Conservation (phyloP, 371 early-diverging fungal genomes). For the Saksenaea vasiformis region DNA sequence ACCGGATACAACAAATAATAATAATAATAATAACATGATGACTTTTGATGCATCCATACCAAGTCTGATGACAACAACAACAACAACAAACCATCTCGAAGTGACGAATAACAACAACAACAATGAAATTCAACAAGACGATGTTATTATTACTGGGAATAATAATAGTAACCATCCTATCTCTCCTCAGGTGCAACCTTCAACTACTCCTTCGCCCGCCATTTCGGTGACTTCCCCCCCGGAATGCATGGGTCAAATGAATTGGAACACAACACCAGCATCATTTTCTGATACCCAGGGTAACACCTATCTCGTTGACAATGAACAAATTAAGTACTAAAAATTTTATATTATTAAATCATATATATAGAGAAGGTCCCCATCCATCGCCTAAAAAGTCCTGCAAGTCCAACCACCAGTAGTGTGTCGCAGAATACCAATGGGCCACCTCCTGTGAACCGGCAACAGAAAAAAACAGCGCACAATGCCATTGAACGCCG, state of each 20-base stretch:
- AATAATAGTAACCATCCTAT: background rate
- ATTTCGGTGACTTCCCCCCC: background rate
- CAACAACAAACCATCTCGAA: background rate
- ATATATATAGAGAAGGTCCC: constrained; percentile 35
- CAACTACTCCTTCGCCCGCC: background rate
- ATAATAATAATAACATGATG: background rate
- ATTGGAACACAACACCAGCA: background rate
- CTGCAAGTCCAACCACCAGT: background rate
- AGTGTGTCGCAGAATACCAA: background rate
- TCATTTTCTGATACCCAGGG: background rate
- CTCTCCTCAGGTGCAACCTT: background rate
- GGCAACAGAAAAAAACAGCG: constrained; percentile 77
- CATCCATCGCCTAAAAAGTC: constrained; percentile 37
- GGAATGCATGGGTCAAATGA: background rate
- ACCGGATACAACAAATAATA: background rate
- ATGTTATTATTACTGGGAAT: too few relatives aligned
- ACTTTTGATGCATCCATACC: too few relatives aligned
- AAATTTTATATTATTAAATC: background rate
- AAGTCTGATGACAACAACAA: background rate
- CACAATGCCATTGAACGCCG: constrained; percentile 94
- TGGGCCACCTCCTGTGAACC: constrained; percentile 8
- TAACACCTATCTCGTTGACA: background rate
- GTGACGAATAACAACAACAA: background rate
- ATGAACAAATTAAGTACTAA: background rate
- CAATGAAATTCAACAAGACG: too few relatives aligned